Evolutionary conservation across 2,329 filamentous ascomycete genomes (phyloP).

Genomic region (Beauveria caledonica): DNA sequence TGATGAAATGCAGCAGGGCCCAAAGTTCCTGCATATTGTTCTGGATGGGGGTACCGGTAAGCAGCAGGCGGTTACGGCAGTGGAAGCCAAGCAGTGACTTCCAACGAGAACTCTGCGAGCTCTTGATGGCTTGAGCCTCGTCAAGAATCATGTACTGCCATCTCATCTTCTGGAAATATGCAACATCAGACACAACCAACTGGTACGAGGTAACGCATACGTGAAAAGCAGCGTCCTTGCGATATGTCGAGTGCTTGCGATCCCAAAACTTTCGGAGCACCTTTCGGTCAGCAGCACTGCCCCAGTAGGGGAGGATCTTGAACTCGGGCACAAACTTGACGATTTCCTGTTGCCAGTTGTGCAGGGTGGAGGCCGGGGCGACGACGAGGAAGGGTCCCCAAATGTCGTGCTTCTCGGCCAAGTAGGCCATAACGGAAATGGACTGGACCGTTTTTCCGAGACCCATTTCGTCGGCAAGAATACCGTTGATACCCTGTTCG

Average conservation of each 20-base stretch:
- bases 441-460: conserved; percentile 98
- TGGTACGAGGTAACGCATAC: conserved; percentile 96
- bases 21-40: conserved; percentile 99
- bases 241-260: conserved; percentile 93
- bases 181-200: conserved; percentile 87
- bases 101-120: conserved; percentile 91
- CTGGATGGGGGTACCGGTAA: conserved; percentile 96
- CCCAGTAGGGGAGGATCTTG: conserved; percentile 97
- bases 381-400: conserved; percentile 98
- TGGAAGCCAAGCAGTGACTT: conserved; percentile 91
- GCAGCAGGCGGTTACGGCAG: conserved; percentile 84
- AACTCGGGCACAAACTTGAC: conserved; percentile 87
- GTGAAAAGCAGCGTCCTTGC: conserved; percentile 86
- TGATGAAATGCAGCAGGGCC: conserved; percentile 97
- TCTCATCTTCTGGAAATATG: conserved; percentile 97
- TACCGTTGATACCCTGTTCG: conserved; percentile 99
- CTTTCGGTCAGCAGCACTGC: conserved; percentile 86
- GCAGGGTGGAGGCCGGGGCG: conserved; percentile 87
- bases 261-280: conserved; percentile 98
- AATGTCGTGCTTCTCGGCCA: conserved; percentile 94
- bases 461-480: conserved; percentile 98
- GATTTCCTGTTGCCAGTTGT: conserved; percentile 99
- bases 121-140: conserved; percentile 98
- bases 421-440: conserved; percentile 97
- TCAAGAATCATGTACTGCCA: conserved; percentile 99